Conservation (phyloP, 2,329 filamentous ascomycete species). For the Ophiostoma ulmi region DNA sequence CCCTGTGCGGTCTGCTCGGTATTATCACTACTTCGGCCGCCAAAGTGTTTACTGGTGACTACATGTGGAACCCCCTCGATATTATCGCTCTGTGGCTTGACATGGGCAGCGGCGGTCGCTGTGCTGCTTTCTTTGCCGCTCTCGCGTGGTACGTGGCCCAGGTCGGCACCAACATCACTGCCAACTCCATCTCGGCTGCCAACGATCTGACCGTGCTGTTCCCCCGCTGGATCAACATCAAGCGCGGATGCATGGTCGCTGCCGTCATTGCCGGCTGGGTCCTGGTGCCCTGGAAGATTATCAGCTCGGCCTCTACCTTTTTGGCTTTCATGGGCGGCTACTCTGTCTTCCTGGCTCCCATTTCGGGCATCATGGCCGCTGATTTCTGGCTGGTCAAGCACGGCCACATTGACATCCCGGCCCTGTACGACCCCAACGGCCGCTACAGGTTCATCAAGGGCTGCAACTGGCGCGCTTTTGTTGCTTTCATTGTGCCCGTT, state of each 20-base stretch:
- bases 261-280: constrained; percentile 54
- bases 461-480: constrained; percentile 30
- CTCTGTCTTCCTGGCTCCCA: constrained; percentile 39
- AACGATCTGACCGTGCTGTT: constrained; percentile 53
- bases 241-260: constrained; percentile 52
- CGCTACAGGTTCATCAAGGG: constrained; percentile 37
- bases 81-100: constrained; percentile 43
- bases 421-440: constrained; percentile 40
- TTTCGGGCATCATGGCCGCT: constrained; percentile 39
- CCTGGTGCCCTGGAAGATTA: constrained; percentile 62
- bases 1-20: constrained; percentile 47
- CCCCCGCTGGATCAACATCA: constrained; percentile 51
- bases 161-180: constrained; percentile 53
- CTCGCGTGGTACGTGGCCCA: constrained; percentile 51
- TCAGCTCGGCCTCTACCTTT: constrained; percentile 53
- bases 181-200: constrained; percentile 49
- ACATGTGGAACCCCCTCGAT: constrained; percentile 48
- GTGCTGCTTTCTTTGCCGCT: constrained; percentile 44
- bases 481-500: constrained; percentile 31
- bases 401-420: constrained; percentile 38
- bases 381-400: constrained; percentile 40
- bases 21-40: constrained; percentile 55
- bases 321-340: constrained; percentile 63
- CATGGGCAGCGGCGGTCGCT: constrained; percentile 40
- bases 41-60: constrained; percentile 47